Percentiles rank a stretch among this genome's conserved stretches.
Evolutionary conservation across 805 yeast species (phyloP).

Genomic region (Starmerella geochares): DNA sequence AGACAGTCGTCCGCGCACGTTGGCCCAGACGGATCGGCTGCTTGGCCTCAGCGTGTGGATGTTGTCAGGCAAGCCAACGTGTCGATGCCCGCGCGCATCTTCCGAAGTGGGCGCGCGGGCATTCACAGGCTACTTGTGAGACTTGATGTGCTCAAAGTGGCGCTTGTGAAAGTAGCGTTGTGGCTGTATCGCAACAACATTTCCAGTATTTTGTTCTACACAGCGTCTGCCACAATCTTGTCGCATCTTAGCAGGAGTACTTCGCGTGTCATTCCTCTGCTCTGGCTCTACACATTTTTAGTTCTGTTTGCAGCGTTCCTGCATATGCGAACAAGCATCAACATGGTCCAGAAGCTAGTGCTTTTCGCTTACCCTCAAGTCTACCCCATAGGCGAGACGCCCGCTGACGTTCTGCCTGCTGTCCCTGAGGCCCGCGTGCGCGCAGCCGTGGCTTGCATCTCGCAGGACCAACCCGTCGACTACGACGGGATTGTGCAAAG

Average conservation of each 20-base stretch:
- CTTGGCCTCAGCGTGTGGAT: too few relatives aligned
- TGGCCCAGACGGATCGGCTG: too few relatives aligned
- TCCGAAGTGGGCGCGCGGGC: too few relatives aligned
- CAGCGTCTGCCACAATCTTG: background rate
- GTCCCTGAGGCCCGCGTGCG: background rate
- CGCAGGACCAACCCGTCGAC: background rate
- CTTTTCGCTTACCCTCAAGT: background rate
- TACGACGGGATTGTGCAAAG: slow-evolving; percentile 2
- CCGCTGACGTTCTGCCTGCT: background rate
- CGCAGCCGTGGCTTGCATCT: background rate
- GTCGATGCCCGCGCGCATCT: too few relatives aligned
- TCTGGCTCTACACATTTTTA: background rate
- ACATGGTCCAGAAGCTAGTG: background rate
- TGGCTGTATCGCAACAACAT: slow-evolving; percentile 3
- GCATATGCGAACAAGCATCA: background rate
- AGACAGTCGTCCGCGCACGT: too few relatives aligned
- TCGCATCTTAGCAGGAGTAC: background rate
- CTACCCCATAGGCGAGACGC: background rate
- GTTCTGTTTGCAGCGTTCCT: background rate
- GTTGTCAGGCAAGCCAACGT: too few relatives aligned
- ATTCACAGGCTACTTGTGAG: background rate
- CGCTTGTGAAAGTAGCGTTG: background rate
- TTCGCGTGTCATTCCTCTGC: background rate
- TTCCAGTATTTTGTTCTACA: background rate
- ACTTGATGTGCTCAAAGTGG: background rate